Base-by-base conservation (phyloP, 1,139 yeast genomes). In the Debaryomyces nepalensis region DNA sequence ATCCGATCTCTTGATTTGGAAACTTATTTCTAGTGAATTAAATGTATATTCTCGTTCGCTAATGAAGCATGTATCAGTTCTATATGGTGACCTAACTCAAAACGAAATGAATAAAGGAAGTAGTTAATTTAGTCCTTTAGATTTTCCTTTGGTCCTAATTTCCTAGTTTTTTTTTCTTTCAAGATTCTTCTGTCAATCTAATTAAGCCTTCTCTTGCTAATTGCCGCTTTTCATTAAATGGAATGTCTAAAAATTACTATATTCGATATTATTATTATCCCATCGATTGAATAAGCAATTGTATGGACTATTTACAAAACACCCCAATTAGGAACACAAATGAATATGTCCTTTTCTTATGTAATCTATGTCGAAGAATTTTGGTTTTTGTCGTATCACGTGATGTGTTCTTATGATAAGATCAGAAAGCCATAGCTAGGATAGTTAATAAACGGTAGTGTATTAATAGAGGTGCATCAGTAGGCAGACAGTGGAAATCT, bases 241-340 rank as follows among this genome's bases (percentile, higher is more conserved):
- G 26, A 19, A 19, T 21, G 33, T 27, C 11, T 8, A 12, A 20
- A 26, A 27, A 36, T 36, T 36, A 27, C 39, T 22, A 14, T 26
- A 36, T 36, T 26, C 18, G 33, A 21, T 12, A 21, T 27, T 14
- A 29, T 10, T 34, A 27, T 24, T 29, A 29, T 24, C 20, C 34
- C 26, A 15, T 27, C 32, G 26, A 31, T 27, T 37, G 39, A 14
- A 19, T 31, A 16, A 34, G 27, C 24, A 27, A 34, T 40, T 20
- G 21, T 33, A 16, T 20, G 5, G 8, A 20, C 35, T 44, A 45
- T 45, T 45, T 45, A 45, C 45, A 34, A 34, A 33, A 19, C 34
- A 30, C 24, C 44, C 48, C 27, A 39, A 40, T 39, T 37, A 27
- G 48, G 48, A 37, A 24, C 41, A 38, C 41, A 38, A 38, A 38